Evolutionary conservation across 164 flowering plant genomes (phyloP).

Genomic region (Magnolia kwangsiensis): DNA sequence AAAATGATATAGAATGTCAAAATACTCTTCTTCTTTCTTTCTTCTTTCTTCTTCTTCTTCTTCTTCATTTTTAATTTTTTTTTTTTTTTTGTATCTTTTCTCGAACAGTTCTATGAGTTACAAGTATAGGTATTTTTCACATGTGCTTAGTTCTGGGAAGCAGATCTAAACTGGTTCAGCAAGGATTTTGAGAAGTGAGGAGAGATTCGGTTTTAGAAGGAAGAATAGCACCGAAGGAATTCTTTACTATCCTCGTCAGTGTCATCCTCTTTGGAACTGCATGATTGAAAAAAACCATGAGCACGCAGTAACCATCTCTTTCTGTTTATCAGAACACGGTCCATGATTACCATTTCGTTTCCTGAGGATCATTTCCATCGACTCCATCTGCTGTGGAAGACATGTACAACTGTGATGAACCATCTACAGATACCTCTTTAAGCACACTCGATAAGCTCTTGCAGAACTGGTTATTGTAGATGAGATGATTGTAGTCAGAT

Average conservation of each 20-base stretch:
- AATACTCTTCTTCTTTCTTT: background rate
- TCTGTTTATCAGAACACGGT: constrained; percentile 3
- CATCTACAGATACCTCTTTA: constrained; percentile 25
- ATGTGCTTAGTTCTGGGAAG: background rate
- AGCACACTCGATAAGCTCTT: constrained; percentile 55
- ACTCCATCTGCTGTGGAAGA: constrained; percentile 5
- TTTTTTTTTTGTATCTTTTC: background rate
- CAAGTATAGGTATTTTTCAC: background rate
- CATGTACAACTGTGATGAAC: constrained; percentile 8
- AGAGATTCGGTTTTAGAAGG: constrained; percentile 20
- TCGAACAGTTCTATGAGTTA: background rate
- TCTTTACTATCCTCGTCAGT: constrained; percentile 12
- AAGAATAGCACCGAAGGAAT: constrained; percentile 23
- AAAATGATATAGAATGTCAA: background rate
- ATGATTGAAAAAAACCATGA: constrained; percentile 21
- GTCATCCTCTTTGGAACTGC: constrained; percentile 31
- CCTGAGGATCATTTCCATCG: constrained; percentile 12
- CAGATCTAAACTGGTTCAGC: background rate
- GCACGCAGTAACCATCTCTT: constrained; percentile 3
- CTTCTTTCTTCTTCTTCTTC: no score
- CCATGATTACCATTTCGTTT: constrained; percentile 21
- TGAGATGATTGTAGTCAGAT: background rate
- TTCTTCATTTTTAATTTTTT: no score
- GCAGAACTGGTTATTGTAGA: constrained; percentile 52
- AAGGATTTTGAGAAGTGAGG: background rate